Evolutionary conservation across 2,329 filamentous ascomycete species (phyloP), one percentile per base, ranked within the genome.

Genomic region (Rhinocladiella mackenziei): DNA sequence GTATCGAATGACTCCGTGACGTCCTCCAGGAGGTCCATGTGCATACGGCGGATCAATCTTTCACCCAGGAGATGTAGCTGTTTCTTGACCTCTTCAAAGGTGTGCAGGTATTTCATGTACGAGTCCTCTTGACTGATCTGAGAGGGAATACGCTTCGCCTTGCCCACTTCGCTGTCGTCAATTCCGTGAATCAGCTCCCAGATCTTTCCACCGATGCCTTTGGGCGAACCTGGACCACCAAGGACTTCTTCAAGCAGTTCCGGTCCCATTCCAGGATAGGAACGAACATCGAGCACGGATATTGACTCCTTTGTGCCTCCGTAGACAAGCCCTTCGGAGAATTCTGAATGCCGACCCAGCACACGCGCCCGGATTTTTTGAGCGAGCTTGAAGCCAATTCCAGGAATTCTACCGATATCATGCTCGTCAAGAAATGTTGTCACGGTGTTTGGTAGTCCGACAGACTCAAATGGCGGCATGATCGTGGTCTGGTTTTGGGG

Each of bases 81-180:
- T 51, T 77, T 78, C 30, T 71, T 67, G 20, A 94, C 79, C 46
- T 81, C 75, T 1, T 77, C 64, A 39, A 83, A 61, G 0, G 74
- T 80, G 54, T 84, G 77, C 1, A 95, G 70, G 31, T 56, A 51
- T 0, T 81, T 79, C 17, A 78, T 75, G 62, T 94, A 97, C 11
- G 88, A 92, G 65, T 97, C 89, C 61, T 97, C 91, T 52, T 97
- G 92, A 63, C 87, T 92, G 61, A 97, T 94, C 64, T 96, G 89
- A 1, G 80, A 81, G 0, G 91, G 91, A 1, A 94, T 66, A 32
- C 81, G 77, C 55, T 78, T 78, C 2, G 81, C 84, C 51, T 81
- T 74, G 37, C 81, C 80, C 13, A 97, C 88, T 46, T 86, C 81
- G 1, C 76, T 73, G 39, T 80, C 68, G 62, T 97, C 91, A 19